Evolutionary conservation across 805 yeast species (phyloP).

Genomic region (Zygosaccharomyces bailii): DNA sequence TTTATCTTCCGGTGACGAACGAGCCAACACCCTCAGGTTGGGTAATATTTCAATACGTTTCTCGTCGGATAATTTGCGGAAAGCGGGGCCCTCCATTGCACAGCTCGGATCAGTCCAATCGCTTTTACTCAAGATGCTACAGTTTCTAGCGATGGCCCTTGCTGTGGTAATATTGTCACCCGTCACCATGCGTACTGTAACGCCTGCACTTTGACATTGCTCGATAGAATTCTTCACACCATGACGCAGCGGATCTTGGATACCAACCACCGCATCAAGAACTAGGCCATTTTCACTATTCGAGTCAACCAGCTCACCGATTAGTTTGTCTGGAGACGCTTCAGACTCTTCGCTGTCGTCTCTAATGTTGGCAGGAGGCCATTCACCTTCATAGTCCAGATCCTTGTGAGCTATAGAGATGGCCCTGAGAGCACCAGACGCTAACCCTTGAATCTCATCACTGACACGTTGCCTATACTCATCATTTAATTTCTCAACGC

Average conservation of each 20-base stretch:
- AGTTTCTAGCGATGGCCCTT: constrained; percentile 79
- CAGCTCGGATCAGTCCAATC: constrained; percentile 51
- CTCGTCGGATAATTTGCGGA: constrained; percentile 59
- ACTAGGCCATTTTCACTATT: constrained; percentile 39
- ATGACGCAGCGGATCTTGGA: constrained; percentile 88
- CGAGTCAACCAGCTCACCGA: constrained; percentile 35
- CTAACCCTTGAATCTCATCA: constrained; percentile 52
- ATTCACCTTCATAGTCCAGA: constrained; percentile 43
- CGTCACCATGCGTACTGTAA: constrained; percentile 94
- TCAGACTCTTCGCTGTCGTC: constrained; percentile 35
- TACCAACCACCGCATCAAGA: constrained; percentile 79
- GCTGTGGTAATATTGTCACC: constrained; percentile 95
- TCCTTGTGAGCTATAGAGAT: constrained; percentile 84
- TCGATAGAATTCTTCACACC: constrained; percentile 89
- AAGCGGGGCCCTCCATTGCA: constrained; percentile 91
- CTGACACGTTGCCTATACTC: constrained; percentile 27
- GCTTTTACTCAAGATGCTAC: constrained; percentile 62
- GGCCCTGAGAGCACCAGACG: constrained; percentile 80
- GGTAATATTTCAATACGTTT: constrained; percentile 67
- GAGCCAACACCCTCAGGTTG: constrained; percentile 75
- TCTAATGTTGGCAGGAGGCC: constrained; percentile 65
- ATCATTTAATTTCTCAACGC: constrained; percentile 28
- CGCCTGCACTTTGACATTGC: constrained; percentile 88
- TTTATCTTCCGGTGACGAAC: constrained; percentile 96
- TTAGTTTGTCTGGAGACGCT: constrained; percentile 44